A percentile compares a stretch with the other conserved stretches of the same genome.
Evolutionary conservation across 768 basidiomycete genomes (phyloP).

Genomic region (Amyloporia xantha): DNA sequence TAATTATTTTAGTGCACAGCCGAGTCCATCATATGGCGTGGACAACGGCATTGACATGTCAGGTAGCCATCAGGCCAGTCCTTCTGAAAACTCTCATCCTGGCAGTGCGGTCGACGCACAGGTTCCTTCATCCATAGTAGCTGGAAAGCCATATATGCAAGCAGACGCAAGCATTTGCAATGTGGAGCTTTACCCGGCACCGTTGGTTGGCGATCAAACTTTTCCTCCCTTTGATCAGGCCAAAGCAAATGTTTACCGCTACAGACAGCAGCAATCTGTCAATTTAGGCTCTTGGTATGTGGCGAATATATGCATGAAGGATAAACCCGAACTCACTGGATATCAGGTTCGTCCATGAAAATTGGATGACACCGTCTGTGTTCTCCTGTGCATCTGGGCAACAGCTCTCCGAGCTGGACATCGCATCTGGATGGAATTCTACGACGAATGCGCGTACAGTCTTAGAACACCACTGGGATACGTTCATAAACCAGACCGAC

Average conservation of each 20-base stretch:
- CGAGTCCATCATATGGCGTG: too few relatives aligned
- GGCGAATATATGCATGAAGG: neutral
- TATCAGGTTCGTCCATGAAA: slow-evolving; percentile 62
- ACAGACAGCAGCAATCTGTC: slow-evolving; percentile 57
- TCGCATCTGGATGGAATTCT: slow-evolving; percentile 57
- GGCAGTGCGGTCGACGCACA: too few relatives aligned
- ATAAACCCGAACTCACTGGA: neutral
- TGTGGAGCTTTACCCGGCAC: neutral
- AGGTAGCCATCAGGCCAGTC: too few relatives aligned
- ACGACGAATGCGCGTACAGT: slow-evolving; percentile 36
- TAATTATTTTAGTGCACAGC: too few relatives aligned
- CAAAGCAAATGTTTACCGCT: slow-evolving; percentile 48
- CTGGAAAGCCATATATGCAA: slow-evolving; percentile 4
- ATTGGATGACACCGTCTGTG: slow-evolving; percentile 68
- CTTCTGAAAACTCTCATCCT: too few relatives aligned
- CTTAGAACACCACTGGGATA: slow-evolving; percentile 70
- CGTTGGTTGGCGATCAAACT: slow-evolving; percentile 21
- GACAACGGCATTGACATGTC: too few relatives aligned
- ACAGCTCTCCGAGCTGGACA: slow-evolving; percentile 52
- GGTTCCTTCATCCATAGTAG: too few relatives aligned
- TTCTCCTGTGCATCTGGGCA: slow-evolving; percentile 51
- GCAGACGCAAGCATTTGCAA: slow-evolving; percentile 2
- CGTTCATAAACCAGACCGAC: slow-evolving; percentile 59
- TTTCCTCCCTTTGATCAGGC: slow-evolving; percentile 45
- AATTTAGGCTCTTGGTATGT: slow-evolving; percentile 58